Base-by-base conservation (phyloP, 495 filamentous ascomycete genomes). In the Talaromyces thailandensis region DNA sequence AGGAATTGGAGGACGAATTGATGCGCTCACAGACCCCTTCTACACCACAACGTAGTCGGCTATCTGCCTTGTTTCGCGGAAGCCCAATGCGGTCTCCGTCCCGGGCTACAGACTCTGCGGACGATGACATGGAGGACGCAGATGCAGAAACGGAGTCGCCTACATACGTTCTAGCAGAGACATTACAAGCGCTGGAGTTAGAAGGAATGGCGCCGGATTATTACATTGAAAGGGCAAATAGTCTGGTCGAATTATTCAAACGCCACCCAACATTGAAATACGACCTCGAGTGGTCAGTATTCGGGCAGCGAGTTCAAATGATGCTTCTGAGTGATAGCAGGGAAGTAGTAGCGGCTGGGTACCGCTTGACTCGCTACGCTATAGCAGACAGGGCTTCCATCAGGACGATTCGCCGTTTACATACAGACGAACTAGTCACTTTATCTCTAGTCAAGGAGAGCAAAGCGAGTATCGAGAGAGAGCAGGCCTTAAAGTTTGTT, bases 401-500 rank as follows among this genome's bases (percentile, higher is more conserved):
- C 16, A 88, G 89, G 74, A 96, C 83, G 45, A 96, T 98, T 63
- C 88, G 95, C 53, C 77, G 81, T 23, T 74, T 98, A 25, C 89
- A 96, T 62, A 97, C 93, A 2, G 94, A 98, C 70, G 90, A 92
- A 68, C 79, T 98, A 26, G 92, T 96, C 6, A 92, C 95, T 58
- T 74, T 92, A 70, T 96, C 94, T 7, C 81, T 98, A 26, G 89
- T 93, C 64, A 97, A 97, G 70, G 93, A 97, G 69, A 88, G 90
- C 70, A 97, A 96, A 69, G 88, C 93, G 11, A 94, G 91, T 69
- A 91, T 98, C 51, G 94, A 98, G 75, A 86, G 94, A 53, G 94
- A 98, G 71, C 94, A 98, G 73, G 94, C 94, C 0, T 73, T 98
- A 65, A 98, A 98, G 70, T 97, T 98, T 74, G 90, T 97, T 25